These are phyloP conservation scores for Murraya paniculata DNA, from an alignment of 345 rosid species.

Conservation along the genomic window DNA sequence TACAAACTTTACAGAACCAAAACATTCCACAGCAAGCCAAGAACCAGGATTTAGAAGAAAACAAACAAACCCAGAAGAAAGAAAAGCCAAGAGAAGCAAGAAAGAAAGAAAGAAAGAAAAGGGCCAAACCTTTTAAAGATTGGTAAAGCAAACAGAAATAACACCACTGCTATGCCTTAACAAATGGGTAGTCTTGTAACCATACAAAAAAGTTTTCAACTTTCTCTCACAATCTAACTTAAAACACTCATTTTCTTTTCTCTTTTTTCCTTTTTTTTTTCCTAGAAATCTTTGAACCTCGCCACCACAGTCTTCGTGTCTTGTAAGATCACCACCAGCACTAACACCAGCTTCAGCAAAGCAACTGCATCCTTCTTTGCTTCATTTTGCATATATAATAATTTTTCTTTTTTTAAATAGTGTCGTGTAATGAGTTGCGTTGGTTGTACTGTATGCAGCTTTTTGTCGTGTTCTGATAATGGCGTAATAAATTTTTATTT, in stretches of 20 bases:
- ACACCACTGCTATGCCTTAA: neutral
- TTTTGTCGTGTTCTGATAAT: slow-evolving; percentile 26
- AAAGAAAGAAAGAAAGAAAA: neutral
- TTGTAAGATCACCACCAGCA: neutral
- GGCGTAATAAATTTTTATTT: neutral
- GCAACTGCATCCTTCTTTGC: neutral
- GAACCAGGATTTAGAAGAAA: neutral
- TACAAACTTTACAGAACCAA: slow-evolving; percentile 1
- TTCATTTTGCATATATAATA: neutral
- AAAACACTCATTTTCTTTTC: neutral
- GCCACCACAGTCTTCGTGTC: neutral
- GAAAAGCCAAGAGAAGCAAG: neutral
- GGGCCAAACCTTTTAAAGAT: slow-evolving; percentile 18
- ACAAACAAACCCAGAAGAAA: neutral
- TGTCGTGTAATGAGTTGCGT: neutral
- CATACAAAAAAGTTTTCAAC: neutral
- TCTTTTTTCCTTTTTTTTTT: neutral
- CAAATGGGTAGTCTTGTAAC: slow-evolving; percentile 14
- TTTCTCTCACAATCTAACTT: neutral
- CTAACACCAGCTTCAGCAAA: neutral
- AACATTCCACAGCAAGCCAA: neutral
- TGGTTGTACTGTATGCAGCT: neutral
- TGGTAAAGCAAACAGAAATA: slow-evolving; percentile 10
- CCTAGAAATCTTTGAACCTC: neutral
- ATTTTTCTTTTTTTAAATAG: too few relatives aligned